Evolutionary conservation across 108 stramenopile species (phyloP), one percentile per base, ranked within the genome.

Genomic region (Licmophora abbreviata): DNA sequence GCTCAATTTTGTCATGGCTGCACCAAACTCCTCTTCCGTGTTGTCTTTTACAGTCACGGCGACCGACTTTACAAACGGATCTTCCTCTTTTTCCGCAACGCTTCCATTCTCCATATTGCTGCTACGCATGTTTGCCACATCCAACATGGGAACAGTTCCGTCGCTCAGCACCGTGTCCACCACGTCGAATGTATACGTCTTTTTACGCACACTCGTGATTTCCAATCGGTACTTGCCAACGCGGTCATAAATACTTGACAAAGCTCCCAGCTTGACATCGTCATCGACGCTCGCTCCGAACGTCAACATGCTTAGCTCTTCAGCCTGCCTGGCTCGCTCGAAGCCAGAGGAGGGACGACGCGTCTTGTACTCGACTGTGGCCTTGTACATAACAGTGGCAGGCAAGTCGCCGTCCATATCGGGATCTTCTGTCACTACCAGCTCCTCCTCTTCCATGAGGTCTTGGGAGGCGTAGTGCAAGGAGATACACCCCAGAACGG

Each of bases 241-340:
- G 11, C 50, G 52, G 48, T 78, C 77, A 54, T 78, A 73, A 3
- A 78, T 29, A 48, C 62, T 51, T 6, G 77, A 71, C 40, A 78
- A 48, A 23, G 77, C 77, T 5, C 77, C 77, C 35, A 63, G 66
- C 48, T 78, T 78, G 47, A 78, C 71, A 45, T 71, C 77, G 36
- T 78, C 77, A 44, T 78, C 77, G n/a, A 78, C 60, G 40, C 57
- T 59, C 3, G 71, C 77, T 0, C 77, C 77, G 50, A 78, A 78
- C 35, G 59, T 65, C 0, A 78, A 46, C 77, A 78, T 78, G 57
- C 56, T 59, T 6, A 78, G 46, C 49, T 78, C 77, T 55, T 78
- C 77, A 14, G 77, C 77, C 37, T 64, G 54, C 0, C 59, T 58
- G 0, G 77, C 77, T 3, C 31, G 20, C 30, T 56, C 46, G n/a